Base-by-base conservation (phyloP, 306 rosid genomes). In the Vigna angularis region DNA sequence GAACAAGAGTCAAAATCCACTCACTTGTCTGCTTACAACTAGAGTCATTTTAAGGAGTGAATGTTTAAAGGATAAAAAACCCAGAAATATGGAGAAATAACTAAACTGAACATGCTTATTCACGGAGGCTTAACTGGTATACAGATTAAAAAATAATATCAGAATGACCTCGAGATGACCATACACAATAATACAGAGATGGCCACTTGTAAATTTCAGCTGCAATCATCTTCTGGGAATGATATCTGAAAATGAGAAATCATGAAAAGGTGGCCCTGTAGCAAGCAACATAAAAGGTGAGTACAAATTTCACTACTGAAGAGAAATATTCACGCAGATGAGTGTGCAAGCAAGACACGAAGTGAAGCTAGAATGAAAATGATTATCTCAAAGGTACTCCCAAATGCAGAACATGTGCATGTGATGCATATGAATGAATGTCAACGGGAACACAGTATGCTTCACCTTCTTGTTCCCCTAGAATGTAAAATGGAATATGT, bases 231-330 rank as follows among this genome's bases (percentile, higher is more conserved):
- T 84, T 72, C 79, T 75, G 30, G 96, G 91, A 77, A 89, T 88
- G 83, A 91, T 49, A 77, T 95, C 98, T 13, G 96, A 86, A 86
- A 92, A 81, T 45, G 96, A 91, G 72, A 92, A 95, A 80, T 91
- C 97, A 86, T 95, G 96, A 76, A 86, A 89, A 62, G 98, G 98
- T 17, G 92, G 95, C 55, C 96, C 98, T 92, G 96, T 75, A 81
- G 75, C 73, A 85, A 81, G 82, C 58, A 18, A 47, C 24, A 26
- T 5, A 55, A n/a, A 42, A 76, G 30, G 74, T 70, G 42, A 78
- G 67, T 51, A 44, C 50, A 66, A 20, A 76, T 56, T 58, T 36
- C 26, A 56, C 61, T 40, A 36, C 24, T 30, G 56, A 14, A 62
- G 55, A 47, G 30, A 40, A 68, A 63, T 17, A 55, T 20, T 15